A percentile compares a stretch with the other conserved stretches of the same genome.
Conservation (phyloP, 2,329 filamentous ascomycete species). For the Bipolaris oryzae region DNA sequence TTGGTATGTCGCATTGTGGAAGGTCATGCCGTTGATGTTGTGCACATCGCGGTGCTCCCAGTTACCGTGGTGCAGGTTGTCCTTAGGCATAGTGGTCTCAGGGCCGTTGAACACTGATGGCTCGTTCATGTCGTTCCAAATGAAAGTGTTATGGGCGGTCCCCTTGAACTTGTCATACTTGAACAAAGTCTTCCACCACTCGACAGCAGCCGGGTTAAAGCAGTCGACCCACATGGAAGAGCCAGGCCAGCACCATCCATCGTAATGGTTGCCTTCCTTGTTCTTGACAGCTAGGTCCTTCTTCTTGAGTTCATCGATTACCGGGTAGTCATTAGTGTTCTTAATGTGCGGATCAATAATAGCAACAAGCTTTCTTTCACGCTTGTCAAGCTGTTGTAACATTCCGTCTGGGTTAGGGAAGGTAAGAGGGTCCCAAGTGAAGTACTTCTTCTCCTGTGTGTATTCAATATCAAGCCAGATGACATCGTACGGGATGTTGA, state of each 20-base stretch:
- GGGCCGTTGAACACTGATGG: conserved; percentile 98
- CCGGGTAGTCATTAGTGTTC: conserved; percentile 77
- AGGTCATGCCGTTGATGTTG: conserved; percentile 93
- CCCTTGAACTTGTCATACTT: conserved; percentile 88
- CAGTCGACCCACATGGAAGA: conserved; percentile 95
- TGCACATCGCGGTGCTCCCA: conserved; percentile 98
- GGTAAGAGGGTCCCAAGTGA: conserved; percentile 91
- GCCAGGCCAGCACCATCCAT: conserved; percentile 99
- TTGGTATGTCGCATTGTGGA: conserved; percentile 91
- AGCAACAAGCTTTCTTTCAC: conserved; percentile 86
- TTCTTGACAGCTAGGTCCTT: conserved; percentile 85
- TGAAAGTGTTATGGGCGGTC: conserved; percentile 82
- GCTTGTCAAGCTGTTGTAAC: conserved; percentile 83
- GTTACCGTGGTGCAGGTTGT: conserved; percentile 86
- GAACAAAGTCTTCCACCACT: conserved; percentile 92
- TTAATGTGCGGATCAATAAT: conserved; percentile 99
- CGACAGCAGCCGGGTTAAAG: conserved; percentile 88
- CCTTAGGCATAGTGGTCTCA: conserved; percentile 98
- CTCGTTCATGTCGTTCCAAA: conserved; percentile 99
- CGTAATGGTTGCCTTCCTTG: conserved; percentile 87
- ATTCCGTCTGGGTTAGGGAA: conserved; percentile 87
- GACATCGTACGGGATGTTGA: conserved; percentile 94
- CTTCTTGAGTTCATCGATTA: conserved; percentile 81
- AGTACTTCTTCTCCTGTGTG: conserved; percentile 96
- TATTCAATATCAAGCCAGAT: conserved; percentile 99